These are phyloP conservation scores for Leccinum proliferum DNA, from an alignment of 1,284 basidiomycete species.

Conservation along the genomic window DNA sequence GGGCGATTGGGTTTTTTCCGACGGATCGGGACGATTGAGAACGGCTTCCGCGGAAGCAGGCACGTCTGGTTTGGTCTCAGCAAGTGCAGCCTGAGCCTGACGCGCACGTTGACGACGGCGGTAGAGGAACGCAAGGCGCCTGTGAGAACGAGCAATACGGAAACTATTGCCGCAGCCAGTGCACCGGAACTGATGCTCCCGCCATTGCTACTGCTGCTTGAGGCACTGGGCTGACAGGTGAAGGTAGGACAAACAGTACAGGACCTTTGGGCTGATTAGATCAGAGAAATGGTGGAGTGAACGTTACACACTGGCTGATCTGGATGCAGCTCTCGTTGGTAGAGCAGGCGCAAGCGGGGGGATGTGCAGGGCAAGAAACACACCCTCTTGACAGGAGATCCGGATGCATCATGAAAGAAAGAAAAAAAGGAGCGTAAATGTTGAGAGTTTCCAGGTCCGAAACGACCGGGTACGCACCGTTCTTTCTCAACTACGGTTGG, in stretches of 20 bases:
- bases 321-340: slow-evolving; percentile 51
- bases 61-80: slow-evolving; percentile 50
- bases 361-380: slow-evolving; percentile 35
- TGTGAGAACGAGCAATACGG: slow-evolving; percentile 53
- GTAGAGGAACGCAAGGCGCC: slow-evolving; percentile 52
- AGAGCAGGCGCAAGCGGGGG: slow-evolving; percentile 48
- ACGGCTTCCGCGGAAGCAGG: slow-evolving; percentile 71
- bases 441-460: background rate
- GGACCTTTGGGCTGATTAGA: slow-evolving; percentile 37
- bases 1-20: slow-evolving; percentile 46
- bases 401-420: slow-evolving; percentile 41
- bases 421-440: slow-evolving; percentile 33
- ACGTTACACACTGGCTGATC: slow-evolving; percentile 47
- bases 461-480: too few species aligned
- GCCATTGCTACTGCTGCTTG: slow-evolving; percentile 21
- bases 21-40: slow-evolving; percentile 72
- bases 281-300: slow-evolving; percentile 2
- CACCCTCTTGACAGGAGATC: slow-evolving; percentile 44
- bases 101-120: slow-evolving; percentile 42
- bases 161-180: slow-evolving; percentile 69
- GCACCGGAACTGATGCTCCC: slow-evolving; percentile 61
- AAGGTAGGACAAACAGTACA: slow-evolving; percentile 51
- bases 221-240: slow-evolving; percentile 17
- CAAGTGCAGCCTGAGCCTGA: slow-evolving; percentile 21
- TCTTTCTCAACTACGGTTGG: too few species aligned